Base-by-base conservation (phyloP, 2,329 filamentous ascomycete species). In the Cladophialophora immunda region DNA sequence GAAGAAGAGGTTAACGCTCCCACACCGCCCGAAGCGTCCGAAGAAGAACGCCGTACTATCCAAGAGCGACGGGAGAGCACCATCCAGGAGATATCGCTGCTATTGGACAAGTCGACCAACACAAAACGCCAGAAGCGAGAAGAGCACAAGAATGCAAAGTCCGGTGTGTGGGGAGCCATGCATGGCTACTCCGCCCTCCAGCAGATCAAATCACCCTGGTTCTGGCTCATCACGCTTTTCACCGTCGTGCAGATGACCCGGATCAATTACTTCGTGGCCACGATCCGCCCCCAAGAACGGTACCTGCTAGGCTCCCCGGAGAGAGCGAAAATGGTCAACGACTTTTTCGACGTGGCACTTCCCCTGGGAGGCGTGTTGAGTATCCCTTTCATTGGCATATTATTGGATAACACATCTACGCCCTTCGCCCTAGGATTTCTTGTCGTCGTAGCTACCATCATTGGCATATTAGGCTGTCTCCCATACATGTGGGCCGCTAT, bases 231-330 rank as follows among this genome's bases (percentile, higher is more conserved):
- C 73, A 91, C 92, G 4, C 79, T 93, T 22, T 94, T 97, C 77
- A 97, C 92, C 30, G 84, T 91, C 34, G 79, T 92, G 45, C 89
- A 91, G 77, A 92, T 91, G 89, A 89, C 89, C 1, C 86, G 90
- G 32, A 96, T 97, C 84, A 97, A 97, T 80, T 97, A 93, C 81
- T 96, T 97, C 76, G 92, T 97, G 61, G 92, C 93, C 3, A 96
- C 93, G 2, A 90, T 97, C 69, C 86, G 91, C 1, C 85, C 90
- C 1, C 93, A 97, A 77, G 97, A 97, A 79, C 86, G 88, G 53
- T 90, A 89, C 73, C 85, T 97, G 8, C 86, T 97, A 17, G 83
- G 83, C 54, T 87, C 87, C 11, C 81, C 83, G 66, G 77, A 81
- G 1, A 83, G 85, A 65, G 92, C 93, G 0, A 84, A 88, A 8